Base-by-base conservation (phyloP, 306 rosid genomes). In the Quercus gilva region DNA sequence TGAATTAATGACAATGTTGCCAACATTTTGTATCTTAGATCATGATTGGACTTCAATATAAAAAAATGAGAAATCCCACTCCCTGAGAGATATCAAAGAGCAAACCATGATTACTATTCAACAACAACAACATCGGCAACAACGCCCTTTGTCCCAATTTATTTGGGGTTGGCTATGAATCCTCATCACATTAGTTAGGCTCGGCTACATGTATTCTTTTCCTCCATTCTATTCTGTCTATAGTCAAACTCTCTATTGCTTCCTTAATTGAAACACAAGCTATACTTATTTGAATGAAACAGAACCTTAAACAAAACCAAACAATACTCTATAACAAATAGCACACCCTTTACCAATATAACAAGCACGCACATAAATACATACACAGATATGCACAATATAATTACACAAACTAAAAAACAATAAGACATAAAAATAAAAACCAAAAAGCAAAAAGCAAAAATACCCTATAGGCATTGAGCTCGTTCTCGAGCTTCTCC, bases 401-500 rank as follows among this genome's bases (percentile, higher is more conserved):
- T 45, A 37, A 37, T 37, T 37, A 37, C 45, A 41, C 12, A 41
- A 41, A 41, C 45, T 7, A 8, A 41, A 41, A 8, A 37, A 37
- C 45, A 37, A 8, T 8, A 37, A 7, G 45, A 37, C 45, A 37
- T 0, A 37, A 41, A 41, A 8, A 41, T n/a, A n/a, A n/a, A n/a
- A n/a, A n/a, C n/a, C 8, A 41, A 8, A 37, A 37, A 8, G 1
- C 45, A 37, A 41, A 41, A 41, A 41, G 45, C 12, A 74, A 72
- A 29, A 59, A 37, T 87, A 94, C 99, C 89, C 96, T 82, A 31
- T 96, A 96, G 11, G 97, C 97, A 85, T 90, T 96, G 84, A 96
- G 98, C 81, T 96, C 99, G 78, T 87, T 93, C 81, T 96, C 98
- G 23, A 96, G 98, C 88, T 92, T 93, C 84, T 93, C 99, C 87